A percentile compares a stretch with the other conserved stretches of the same genome.
Conservation (phyloP, 306 rosid species). For the Mimosa bimucronata region DNA sequence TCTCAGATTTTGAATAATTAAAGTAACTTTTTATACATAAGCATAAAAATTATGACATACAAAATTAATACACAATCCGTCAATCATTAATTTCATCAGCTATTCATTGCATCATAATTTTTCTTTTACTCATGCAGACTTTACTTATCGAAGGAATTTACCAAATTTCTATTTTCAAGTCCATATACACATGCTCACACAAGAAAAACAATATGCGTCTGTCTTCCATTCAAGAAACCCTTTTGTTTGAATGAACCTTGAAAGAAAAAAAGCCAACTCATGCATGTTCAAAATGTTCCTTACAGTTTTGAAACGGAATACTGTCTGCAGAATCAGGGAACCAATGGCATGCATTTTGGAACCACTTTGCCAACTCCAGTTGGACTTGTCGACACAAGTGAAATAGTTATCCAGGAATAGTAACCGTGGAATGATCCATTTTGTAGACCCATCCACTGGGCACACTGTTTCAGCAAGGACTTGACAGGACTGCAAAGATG, state of each 20-base stretch:
- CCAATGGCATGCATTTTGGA: slow-evolving; percentile 73
- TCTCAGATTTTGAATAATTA: not conserved
- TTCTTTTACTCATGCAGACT: not conserved
- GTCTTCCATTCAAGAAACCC: not conserved
- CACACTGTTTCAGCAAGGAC: slow-evolving; percentile 72
- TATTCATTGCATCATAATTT: not conserved
- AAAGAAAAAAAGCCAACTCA: slow-evolving; percentile 15
- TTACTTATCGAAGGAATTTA: not conserved
- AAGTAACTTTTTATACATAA: not conserved
- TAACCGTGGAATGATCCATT: slow-evolving; percentile 77
- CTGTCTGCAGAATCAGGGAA: slow-evolving; percentile 83
- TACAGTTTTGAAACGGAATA: slow-evolving; percentile 52
- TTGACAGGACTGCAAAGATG: slow-evolving; percentile 71
- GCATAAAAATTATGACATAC: not conserved
- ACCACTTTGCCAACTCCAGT: slow-evolving; percentile 75
- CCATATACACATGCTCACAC: not conserved
- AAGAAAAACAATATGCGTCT: not conserved
- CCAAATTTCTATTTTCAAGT: not conserved
- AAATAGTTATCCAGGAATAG: slow-evolving; percentile 82
- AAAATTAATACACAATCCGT: not conserved
- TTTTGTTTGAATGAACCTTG: not conserved
- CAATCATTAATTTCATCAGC: not conserved
- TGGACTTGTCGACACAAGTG: slow-evolving; percentile 62
- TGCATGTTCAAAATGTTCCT: slow-evolving; percentile 37
- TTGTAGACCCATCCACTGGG: slow-evolving; percentile 59